phyloP scores from a whole-genome alignment of 192 early-diverging fungal species.

The Backusella morwellensis region DNA sequence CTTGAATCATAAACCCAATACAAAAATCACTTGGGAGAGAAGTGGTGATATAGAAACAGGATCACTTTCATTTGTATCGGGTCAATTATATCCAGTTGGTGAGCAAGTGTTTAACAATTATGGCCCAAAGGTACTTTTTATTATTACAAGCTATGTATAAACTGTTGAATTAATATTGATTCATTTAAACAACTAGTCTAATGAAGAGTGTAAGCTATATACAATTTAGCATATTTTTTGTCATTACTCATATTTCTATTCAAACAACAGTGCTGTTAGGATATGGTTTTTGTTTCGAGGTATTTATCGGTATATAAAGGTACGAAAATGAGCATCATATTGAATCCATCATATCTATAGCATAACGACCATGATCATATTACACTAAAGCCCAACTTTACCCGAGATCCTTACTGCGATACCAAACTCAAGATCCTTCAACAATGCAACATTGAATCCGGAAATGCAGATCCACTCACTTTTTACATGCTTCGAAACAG shows the following conservation, averaged over 20 bases:
- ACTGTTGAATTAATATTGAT: background rate
- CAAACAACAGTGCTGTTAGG: conserved; percentile 49
- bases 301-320: background rate
- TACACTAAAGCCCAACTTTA: conserved; percentile 59
- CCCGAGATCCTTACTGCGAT: conserved; percentile 46
- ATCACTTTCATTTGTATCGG: conserved; percentile 45
- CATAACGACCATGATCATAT: conserved; percentile 57
- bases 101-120: conserved; percentile 66
- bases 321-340: background rate
- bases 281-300: conserved; percentile 65
- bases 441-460: conserved; percentile 27
- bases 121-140: conserved; percentile 57
- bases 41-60: conserved; percentile 27
- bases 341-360: conserved; percentile 1
- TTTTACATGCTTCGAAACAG: conserved; percentile 45
- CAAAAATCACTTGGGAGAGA: conserved; percentile 54
- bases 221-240: background rate
- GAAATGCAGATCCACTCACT: conserved; percentile 26
- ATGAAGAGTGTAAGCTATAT: conserved; percentile 60
- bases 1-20: conserved; percentile 60
- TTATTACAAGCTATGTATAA: conserved; percentile 23
- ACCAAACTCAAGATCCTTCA: conserved; percentile 47
- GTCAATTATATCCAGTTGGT: conserved; percentile 32
- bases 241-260: background rate
- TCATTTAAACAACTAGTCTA: conserved; percentile 39